Evolutionary conservation across 139 green algal genomes (phyloP).

Genomic region (Closterium sp.): DNA sequence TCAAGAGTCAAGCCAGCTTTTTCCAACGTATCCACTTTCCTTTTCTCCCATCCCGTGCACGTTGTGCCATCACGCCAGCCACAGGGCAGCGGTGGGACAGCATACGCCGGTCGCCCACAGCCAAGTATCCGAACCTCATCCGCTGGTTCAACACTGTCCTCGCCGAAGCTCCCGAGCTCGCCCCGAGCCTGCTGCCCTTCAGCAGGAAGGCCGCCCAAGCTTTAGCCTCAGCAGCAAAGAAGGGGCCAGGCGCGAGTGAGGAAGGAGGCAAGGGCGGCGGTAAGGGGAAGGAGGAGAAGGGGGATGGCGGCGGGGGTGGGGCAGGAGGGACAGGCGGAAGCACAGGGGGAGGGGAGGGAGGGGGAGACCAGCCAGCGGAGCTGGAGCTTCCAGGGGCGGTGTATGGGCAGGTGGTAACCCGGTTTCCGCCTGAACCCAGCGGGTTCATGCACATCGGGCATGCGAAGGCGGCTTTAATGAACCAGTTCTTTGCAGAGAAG

Average conservation of each 20-base stretch:
- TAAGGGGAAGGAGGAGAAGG: too few relatives aligned
- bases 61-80: too few relatives aligned
- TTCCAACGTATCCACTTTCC: too few relatives aligned
- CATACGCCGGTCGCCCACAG: slow-evolving; percentile 30
- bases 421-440: slow-evolving; percentile 96
- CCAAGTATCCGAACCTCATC: slow-evolving; percentile 58
- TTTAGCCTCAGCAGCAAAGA: too few relatives aligned
- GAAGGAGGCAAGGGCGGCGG: too few relatives aligned
- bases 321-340: not conserved
- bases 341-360: not conserved
- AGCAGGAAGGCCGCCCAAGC: not conserved
- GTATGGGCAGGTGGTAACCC: slow-evolving; percentile 88
- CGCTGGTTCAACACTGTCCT: slow-evolving; percentile 69
- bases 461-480: slow-evolving; percentile 91
- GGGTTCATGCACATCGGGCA: slow-evolving; percentile 94
- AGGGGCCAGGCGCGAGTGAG: too few relatives aligned
- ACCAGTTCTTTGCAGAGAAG: slow-evolving; percentile 87
- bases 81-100: slow-evolving; percentile 24
- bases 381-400: slow-evolving; percentile 76
- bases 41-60: too few relatives aligned
- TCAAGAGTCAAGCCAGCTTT: too few relatives aligned
- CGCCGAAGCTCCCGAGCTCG: not conserved
- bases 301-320: not conserved
- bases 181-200: not conserved
- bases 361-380: slow-evolving; percentile 70